Evolutionary conservation across 164 flowering plant species (phyloP), one percentile per base, ranked within the genome.

Genomic region (Platanus orientalis): DNA sequence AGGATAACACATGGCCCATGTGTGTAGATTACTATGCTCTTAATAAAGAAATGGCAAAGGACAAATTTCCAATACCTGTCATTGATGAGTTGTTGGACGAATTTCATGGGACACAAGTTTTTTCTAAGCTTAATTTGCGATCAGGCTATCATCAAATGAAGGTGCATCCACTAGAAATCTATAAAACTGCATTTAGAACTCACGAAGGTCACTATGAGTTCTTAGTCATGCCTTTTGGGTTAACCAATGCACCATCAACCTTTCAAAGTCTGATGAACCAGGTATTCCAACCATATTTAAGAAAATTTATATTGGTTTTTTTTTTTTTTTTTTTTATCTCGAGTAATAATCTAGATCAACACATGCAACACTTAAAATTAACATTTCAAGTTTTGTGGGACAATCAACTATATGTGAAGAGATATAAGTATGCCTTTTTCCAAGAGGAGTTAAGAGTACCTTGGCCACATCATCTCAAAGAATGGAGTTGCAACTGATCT

Each of bases 1-100:
- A 26, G 13, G 50, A 51, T 48, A 19, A 4, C 17, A 19, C 1
- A 1, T 48, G 52, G 52, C n/a, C 1, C 9, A 48, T 48, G 52
- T 69, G 67, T 27, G 36, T 68, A 0, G 71, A 68, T 19, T 62
- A 44, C 11, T 7, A 45, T 6, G 54, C 17, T 7, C 59, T 67
- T 2, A 65, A 65, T 19, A n/a, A 25, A 20, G 6, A 12, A 2
- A 65, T 54, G 6, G 34, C 57, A 2, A 57, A 57, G 21, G 62
- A 65, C 57, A 28, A 32, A 47, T 65, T 57, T 24, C 56, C 56
- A 0, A 65, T 65, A 19, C 62, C 62, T 11, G 1, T 65, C 16
- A 48, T 65, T 30, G 56, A 65, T 4, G 62, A 65, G 21, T 16
- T 65, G 20, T 48, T 65, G 27, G 69, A 65, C 24, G 56, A 65